Evolutionary conservation across 2,329 filamentous ascomycete genomes (phyloP).

Genomic region (Fusarium coicis): DNA sequence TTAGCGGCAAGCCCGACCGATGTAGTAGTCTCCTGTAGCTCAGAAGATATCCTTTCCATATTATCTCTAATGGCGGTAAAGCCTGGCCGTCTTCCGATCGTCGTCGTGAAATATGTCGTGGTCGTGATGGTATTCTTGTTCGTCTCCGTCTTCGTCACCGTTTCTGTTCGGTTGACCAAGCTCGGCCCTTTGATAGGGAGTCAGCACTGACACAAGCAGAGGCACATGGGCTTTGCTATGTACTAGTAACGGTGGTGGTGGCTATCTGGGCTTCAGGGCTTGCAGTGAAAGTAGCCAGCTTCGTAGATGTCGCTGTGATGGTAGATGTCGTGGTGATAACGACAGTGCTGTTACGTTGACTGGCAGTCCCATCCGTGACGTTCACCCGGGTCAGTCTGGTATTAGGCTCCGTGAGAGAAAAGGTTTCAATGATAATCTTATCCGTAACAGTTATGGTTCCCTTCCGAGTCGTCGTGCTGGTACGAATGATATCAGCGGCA

Average conservation of each 20-base stretch:
- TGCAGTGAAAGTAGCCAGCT: background rate
- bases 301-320: background rate
- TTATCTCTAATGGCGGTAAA: background rate
- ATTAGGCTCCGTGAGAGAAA: background rate
- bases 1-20: background rate
- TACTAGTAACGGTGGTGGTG: background rate
- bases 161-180: fast-evolving
- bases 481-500: no score
- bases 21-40: fast-evolving
- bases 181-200: fast-evolving
- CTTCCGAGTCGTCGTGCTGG: background rate
- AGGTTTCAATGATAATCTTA: background rate
- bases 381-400: fast-evolving
- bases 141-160: fast-evolving
- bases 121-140: fast-evolving
- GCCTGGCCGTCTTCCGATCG: fast-evolving
- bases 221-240: no score
- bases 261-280: background rate
- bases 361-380: fast-evolving
- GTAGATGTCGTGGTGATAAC: background rate
- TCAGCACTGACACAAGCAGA: no score
- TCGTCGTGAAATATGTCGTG: background rate
- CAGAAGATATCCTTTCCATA: background rate
- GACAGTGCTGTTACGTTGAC: background rate
- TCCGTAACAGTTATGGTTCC: background rate